Evolutionary conservation across 352 stramenopile species (phyloP), one percentile per base, ranked within the genome.

Genomic region (Blastocystis sp.): DNA sequence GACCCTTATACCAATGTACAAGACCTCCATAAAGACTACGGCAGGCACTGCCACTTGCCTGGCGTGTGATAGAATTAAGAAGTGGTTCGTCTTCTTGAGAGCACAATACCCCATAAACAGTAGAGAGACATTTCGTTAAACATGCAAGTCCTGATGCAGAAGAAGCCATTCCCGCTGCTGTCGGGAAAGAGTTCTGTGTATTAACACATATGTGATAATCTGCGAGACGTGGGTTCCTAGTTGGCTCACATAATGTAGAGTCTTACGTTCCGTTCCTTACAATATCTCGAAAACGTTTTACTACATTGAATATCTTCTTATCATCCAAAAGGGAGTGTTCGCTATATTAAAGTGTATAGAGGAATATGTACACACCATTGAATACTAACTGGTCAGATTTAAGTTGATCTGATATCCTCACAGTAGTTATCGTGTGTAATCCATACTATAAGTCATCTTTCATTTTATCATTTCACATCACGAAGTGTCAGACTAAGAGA

Each of bases 181-280:
- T 99, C 3, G 97, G 97, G 91, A 99, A 99, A 87, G 95, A 98
- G 91, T 99, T 99, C 82, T 95, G 94, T 41, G 94, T 97, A 7
- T 95, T 94, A 59, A 99, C 97, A 87, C 97, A 95, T 50, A 98
- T 90, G 26, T 95, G 87, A 77, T 91, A 94, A 41, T 90, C 90
- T 34, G 87, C 56, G 11, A 77, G 61, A 61, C 92, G 88, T 34
- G 50, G 13, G 20, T 59, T 59, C 50, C 50, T 59, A 59, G 11
- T 34, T n/a, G 1, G 13, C 2, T 59, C 50, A 59, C 20, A 3
- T 59, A 59, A 2, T 59, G 13, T 69, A 18, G 5, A 20, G 13
- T 75, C 29, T 37, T 89, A 66, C 43, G 43, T 62, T 39, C 89
- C 77, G 47, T 90, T 79, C 90, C 76, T 47, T 1, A 91, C 92